Percentiles rank a stretch among this genome's conserved stretches.
phyloP scores from a whole-genome alignment of 1,139 yeast genomes.

The Scheffersomyces titani region DNA sequence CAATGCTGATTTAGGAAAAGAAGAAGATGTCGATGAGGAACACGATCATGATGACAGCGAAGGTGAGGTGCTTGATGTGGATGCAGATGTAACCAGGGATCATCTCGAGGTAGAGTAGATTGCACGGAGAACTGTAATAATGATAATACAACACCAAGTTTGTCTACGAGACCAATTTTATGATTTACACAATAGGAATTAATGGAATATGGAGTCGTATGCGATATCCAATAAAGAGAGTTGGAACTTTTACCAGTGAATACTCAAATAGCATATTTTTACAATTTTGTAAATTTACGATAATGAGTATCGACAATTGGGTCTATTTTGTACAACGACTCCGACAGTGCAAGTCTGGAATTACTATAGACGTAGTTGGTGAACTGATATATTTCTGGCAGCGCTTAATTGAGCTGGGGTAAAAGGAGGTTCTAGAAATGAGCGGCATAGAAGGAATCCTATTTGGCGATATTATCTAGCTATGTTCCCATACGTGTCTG shows the following conservation, averaged over 20 bases:
- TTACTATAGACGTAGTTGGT: neutral
- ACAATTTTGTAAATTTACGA: neutral
- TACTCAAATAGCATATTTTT: too few relatives aligned
- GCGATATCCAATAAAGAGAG: neutral
- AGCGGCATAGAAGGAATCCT: neutral
- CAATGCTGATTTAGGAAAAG: slow-evolving; percentile 1
- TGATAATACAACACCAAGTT: neutral
- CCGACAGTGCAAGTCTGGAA: neutral
- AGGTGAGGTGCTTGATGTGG: neutral
- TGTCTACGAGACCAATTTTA: too few relatives aligned
- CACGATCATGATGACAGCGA: slow-evolving; percentile 1
- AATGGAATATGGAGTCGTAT: neutral
- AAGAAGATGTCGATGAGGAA: neutral
- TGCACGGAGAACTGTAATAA: neutral
- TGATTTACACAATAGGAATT: neutral
- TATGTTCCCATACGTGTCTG: neutral
- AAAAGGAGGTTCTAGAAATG: neutral
- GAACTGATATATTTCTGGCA: too few relatives aligned
- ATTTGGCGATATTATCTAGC: neutral
- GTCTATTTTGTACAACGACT: neutral
- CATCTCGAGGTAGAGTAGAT: neutral
- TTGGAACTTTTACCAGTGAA: too few relatives aligned
- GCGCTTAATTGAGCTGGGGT: too few relatives aligned
- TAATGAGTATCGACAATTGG: neutral
- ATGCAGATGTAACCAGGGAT: neutral